Evolutionary conservation across 2,329 filamentous ascomycete genomes (phyloP).

Genomic region (Fusarium sp.): DNA sequence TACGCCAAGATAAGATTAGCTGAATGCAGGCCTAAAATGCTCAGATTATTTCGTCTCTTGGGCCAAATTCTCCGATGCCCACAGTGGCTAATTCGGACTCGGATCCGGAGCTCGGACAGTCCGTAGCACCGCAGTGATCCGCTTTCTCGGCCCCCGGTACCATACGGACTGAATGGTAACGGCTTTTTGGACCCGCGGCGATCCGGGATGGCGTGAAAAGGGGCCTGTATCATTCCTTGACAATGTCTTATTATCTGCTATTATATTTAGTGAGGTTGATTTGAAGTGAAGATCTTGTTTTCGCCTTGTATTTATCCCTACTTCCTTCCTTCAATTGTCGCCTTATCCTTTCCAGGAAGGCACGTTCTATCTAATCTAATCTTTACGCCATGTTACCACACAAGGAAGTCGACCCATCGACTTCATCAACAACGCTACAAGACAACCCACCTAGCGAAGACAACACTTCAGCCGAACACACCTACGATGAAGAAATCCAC

Average conservation of each 20-base stretch:
- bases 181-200: background rate
- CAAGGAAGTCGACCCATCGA: background rate
- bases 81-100: background rate
- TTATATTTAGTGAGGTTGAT: background rate
- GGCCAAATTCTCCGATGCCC: no score
- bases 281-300: rapidly evolving
- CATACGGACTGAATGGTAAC: background rate
- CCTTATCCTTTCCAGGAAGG: background rate
- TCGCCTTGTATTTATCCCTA: background rate
- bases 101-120: constrained; percentile 10
- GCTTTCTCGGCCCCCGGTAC: constrained; percentile 7
- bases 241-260: background rate
- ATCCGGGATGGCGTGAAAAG: background rate
- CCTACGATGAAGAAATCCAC: constrained; percentile 12
- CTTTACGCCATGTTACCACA: background rate
- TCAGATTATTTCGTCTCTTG: background rate
- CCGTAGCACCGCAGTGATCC: constrained; percentile 12
- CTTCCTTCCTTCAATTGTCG: background rate
- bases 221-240: no score
- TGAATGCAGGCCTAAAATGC: background rate
- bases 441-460: background rate
- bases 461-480: background rate
- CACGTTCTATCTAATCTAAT: background rate
- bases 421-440: background rate
- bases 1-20: no score